phyloP scores from a whole-genome alignment of 2,329 filamentous ascomycete genomes.

The Curvularia spicifera region DNA sequence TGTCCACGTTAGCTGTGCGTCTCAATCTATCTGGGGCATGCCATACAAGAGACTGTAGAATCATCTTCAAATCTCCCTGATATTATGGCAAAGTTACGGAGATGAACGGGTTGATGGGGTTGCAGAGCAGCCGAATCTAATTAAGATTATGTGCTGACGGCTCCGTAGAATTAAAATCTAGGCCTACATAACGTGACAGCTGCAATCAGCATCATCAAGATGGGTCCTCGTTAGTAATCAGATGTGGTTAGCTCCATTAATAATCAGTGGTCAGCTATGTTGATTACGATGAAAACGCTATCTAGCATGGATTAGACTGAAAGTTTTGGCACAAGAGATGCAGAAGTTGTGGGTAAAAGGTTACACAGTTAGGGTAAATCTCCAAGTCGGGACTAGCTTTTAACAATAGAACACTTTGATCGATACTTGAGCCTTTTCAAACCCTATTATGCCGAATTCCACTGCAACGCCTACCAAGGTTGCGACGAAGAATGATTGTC shows the following conservation, averaged over 20 bases:
- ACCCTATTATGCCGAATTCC: neutral
- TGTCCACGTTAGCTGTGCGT: neutral
- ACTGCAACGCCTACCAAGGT: neutral
- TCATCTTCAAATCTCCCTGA: slow-evolving; percentile 1
- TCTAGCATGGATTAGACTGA: too few relatives aligned
- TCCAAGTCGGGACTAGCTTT: neutral
- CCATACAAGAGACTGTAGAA: slow-evolving; percentile 7
- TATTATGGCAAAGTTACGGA: neutral
- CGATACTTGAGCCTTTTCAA: neutral
- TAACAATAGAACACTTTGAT: too few relatives aligned
- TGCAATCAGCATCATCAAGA: neutral
- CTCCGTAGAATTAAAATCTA: neutral
- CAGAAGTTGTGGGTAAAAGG: neutral
- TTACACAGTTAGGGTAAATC: neutral
- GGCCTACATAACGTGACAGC: neutral
- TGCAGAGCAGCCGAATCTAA: neutral
- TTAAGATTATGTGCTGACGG: slow-evolving; percentile 2
- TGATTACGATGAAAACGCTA: too few relatives aligned
- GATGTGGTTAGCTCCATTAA: neutral
- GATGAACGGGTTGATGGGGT: neutral
- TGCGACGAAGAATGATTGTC: neutral
- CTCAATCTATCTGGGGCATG: neutral
- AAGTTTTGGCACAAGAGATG: neutral
- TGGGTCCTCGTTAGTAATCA: neutral
- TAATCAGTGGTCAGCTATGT: neutral